Base-by-base conservation (phyloP, 2,329 filamentous ascomycete species). In the Apiospora arundinis region DNA sequence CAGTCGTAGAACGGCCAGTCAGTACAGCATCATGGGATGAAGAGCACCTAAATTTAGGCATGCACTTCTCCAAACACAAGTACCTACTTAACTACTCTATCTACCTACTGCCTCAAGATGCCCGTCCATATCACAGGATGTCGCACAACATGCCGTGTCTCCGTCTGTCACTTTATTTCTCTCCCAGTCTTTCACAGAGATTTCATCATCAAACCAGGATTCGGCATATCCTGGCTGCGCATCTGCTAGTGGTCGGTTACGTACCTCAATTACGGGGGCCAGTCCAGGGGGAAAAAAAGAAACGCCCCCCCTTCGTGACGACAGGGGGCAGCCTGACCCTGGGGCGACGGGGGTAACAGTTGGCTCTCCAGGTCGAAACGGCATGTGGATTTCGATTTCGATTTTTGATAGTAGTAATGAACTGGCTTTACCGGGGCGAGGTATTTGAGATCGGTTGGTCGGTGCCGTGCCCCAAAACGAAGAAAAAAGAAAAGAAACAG, bases 71-170 rank as follows among this genome's bases (percentile, higher is more conserved):
- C 56, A 40, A 63, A 32, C n/a, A 37, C 56, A 40, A 32, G 56
- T 63, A 63, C 32, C 56, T 32, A 32, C 32, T 63, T 25, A 56
- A 14, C 52, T 37, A 8, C 28, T 37, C 14, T 28, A 14, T 6
- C 52, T 37, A 8, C 52, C 21, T 14, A 16, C 12, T 4, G 14
- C 14, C 16, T 4, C 42, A 16, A 40, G 40, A 21, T 60, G 56
- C 56, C 18, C 32, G 42, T 5, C 12, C 56, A 32, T 63, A 40
- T 63, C 56, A 40, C 56, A 63, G 32, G 18, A 63, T 63, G 56
- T 40, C 21, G 56, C 56, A 40, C 56, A 63, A 63, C 56, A 40
- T 63, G 56, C 56, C 56, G 56, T 40, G 56, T 63, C 56, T 63
- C 56, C 56, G 56, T 63, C 32, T 63, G 56, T 63, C 56, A 63